Evolutionary conservation across 2,329 filamentous ascomycete genomes (phyloP).

Genomic region (Drechslerella dactyloides): DNA sequence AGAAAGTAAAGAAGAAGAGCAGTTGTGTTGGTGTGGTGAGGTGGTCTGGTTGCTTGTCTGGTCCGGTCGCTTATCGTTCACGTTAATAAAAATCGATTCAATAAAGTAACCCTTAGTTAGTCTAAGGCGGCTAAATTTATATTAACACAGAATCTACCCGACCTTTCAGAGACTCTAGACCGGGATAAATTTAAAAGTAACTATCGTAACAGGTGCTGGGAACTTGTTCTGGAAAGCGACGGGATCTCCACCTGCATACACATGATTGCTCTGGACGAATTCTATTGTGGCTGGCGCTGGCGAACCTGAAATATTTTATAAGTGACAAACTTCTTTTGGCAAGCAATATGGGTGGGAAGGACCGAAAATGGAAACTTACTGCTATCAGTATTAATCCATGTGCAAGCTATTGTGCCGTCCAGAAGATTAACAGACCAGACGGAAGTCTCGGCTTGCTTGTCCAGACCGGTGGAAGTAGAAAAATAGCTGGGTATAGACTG

Average conservation of each 20-base stretch:
- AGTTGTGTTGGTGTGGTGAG: too few species aligned
- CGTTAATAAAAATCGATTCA: too few species aligned
- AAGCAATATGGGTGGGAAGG: neutral
- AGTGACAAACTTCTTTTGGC: neutral
- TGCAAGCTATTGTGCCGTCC: neutral
- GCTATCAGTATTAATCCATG: slow-evolving; percentile 14
- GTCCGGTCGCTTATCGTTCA: too few species aligned
- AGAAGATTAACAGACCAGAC: slow-evolving; percentile 13
- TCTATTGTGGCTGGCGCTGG: slow-evolving; percentile 4
- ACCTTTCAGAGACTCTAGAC: too few species aligned
- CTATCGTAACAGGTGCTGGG: slow-evolving; percentile 3
- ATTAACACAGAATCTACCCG: too few species aligned
- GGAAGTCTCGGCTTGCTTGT: slow-evolving; percentile 15
- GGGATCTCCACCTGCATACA: slow-evolving; percentile 11
- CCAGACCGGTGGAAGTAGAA: neutral
- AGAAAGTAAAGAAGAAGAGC: too few species aligned
- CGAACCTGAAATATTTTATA: neutral
- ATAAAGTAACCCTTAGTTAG: too few species aligned
- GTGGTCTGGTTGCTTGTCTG: too few species aligned
- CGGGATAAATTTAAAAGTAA: slow-evolving; percentile 14
- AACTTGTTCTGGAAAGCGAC: slow-evolving; percentile 2
- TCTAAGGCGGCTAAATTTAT: too few species aligned
- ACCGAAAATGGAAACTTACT: slow-evolving; percentile 2
- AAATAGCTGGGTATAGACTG: slow-evolving; percentile 16
- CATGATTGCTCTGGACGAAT: slow-evolving; percentile 8